Evolutionary conservation across 768 basidiomycete genomes (phyloP).

Genomic region (Chlorophyllum brunneum): DNA sequence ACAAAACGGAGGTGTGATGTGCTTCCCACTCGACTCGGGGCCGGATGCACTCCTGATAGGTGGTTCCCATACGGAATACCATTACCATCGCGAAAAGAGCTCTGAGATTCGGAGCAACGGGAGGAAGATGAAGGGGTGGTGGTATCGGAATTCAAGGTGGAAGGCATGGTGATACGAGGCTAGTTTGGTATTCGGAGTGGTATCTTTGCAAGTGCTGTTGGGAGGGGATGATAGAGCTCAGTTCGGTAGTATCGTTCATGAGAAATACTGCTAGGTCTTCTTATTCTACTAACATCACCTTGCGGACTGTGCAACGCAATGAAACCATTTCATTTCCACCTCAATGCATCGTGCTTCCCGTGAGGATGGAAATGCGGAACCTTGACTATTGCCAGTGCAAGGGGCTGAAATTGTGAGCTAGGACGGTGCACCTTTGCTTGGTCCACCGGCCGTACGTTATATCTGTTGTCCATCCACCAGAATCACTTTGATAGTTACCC

Average conservation of each 20-base stretch:
- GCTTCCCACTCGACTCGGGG: neutral
- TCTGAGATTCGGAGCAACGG: neutral
- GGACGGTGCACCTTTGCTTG: neutral
- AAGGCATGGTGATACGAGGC: no score
- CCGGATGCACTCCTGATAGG: neutral
- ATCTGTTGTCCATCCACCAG: neutral
- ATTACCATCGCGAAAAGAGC: neutral
- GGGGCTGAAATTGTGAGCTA: neutral
- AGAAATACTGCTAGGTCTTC: neutral
- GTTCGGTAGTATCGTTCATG: neutral
- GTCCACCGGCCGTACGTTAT: neutral
- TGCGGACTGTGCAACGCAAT: constrained; percentile 3
- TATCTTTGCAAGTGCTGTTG: no score
- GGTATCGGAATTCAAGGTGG: neutral
- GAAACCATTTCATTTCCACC: neutral
- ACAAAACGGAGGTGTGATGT: neutral
- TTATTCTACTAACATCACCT: neutral
- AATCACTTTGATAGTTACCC: neutral
- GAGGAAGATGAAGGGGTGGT: neutral
- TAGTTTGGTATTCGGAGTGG: no score
- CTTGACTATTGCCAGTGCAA: neutral
- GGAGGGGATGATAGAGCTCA: no score
- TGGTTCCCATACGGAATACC: neutral
- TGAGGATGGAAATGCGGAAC: constrained; percentile 3
- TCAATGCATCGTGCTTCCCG: constrained; percentile 5